Percentiles rank a stretch among this genome's conserved stretches.
These are phyloP conservation scores for Coelastrella sp. DNA, from an alignment of 139 green algal genomes.

Conservation along the genomic window DNA sequence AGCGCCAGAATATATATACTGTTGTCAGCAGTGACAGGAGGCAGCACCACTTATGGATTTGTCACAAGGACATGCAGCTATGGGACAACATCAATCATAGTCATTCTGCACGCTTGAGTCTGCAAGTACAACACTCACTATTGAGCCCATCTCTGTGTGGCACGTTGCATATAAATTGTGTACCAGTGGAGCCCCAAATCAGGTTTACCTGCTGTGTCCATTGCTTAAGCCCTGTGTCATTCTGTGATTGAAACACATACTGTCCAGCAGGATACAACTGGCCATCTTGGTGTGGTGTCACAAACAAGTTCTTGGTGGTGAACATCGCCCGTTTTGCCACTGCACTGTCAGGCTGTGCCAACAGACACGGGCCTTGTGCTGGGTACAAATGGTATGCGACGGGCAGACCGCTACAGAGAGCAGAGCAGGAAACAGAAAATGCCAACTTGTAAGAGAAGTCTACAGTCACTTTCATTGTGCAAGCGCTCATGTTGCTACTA, in stretches of 20 bases:
- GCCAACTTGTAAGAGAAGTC: too few species aligned
- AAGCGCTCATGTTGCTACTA: too few species aligned
- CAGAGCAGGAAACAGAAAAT: too few species aligned
- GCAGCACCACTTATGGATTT: neutral
- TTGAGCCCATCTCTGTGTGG: neutral
- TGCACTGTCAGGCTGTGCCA: slow-evolving; percentile 57
- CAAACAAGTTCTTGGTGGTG: slow-evolving; percentile 83
- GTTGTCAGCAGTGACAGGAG: too few species aligned
- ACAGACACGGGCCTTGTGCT: slow-evolving; percentile 40
- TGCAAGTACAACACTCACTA: neutral
- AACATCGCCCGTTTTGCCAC: slow-evolving; percentile 70
- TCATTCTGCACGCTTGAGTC: too few species aligned
- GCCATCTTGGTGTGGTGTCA: slow-evolving; percentile 79
- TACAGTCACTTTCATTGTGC: too few species aligned
- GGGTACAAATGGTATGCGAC: slow-evolving; percentile 83
- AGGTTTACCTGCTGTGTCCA: slow-evolving; percentile 68
- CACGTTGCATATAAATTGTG: neutral
- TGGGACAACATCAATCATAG: neutral
- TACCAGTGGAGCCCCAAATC: neutral
- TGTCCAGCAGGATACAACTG: slow-evolving; percentile 83
- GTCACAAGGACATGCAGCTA: neutral
- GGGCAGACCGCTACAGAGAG: slow-evolving; percentile 58
- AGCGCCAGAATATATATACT: too few species aligned
- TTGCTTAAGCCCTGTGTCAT: slow-evolving; percentile 39
- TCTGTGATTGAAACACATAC: slow-evolving; percentile 74